These are phyloP conservation scores for Durio zibethinus DNA, from an alignment of 345 rosid genomes.

Conservation along the genomic window DNA sequence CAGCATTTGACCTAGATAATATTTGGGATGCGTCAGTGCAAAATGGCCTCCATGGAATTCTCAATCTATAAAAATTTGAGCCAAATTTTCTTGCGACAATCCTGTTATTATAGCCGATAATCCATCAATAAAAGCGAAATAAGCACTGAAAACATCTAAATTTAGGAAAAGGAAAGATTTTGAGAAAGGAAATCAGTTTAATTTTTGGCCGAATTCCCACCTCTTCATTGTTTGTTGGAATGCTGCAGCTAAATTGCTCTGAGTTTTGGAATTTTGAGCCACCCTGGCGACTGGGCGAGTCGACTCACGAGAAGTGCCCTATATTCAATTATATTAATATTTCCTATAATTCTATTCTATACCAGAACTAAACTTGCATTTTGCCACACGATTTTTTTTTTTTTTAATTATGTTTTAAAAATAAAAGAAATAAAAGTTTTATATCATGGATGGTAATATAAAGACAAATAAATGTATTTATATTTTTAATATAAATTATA, in stretches of 20 bases:
- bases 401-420: too few relatives aligned
- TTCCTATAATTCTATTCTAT: too few relatives aligned
- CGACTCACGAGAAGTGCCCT: too few relatives aligned
- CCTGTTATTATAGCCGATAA: conserved; percentile 21
- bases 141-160: not conserved
- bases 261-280: not conserved
- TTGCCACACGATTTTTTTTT: too few relatives aligned
- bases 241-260: too few relatives aligned
- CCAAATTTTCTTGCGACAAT: conserved; percentile 26
- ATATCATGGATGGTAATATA: too few relatives aligned
- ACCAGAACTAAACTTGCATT: too few relatives aligned
- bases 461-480: too few relatives aligned
- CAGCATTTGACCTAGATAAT: conserved; percentile 22
- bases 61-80: conserved; percentile 22
- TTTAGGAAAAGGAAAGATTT: not conserved
- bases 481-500: too few relatives aligned
- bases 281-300: too few relatives aligned
- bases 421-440: too few relatives aligned
- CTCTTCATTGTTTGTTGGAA: conserved; percentile 5
- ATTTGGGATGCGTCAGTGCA: conserved; percentile 21
- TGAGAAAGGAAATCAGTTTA: not conserved
- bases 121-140: conserved; percentile 2
- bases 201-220: not conserved
- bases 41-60: conserved; percentile 20
- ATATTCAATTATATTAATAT: too few relatives aligned